Conservation (phyloP, 2,329 filamentous ascomycete genomes). For the Nemania abortiva region DNA sequence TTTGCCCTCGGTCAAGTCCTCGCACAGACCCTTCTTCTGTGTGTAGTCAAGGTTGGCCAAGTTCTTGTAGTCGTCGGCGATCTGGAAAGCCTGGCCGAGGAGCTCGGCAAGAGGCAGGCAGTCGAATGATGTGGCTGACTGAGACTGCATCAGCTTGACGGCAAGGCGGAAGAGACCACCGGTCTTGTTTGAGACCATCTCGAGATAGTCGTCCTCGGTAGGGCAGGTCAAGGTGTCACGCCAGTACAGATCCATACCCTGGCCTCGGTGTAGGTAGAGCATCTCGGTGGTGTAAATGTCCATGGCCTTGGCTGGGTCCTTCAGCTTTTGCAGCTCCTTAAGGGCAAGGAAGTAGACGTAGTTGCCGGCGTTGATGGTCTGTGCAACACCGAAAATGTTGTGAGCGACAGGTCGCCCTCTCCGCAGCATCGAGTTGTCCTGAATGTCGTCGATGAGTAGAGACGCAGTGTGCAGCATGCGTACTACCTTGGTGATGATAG, state of each 20-base stretch:
- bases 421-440: slow-evolving; percentile 82
- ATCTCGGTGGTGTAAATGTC: slow-evolving; percentile 85
- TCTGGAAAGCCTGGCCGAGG: slow-evolving; percentile 88
- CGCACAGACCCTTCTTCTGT: slow-evolving; percentile 91
- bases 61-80: slow-evolving; percentile 94
- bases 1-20: slow-evolving; percentile 96
- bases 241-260: slow-evolving; percentile 94
- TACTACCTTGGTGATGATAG: slow-evolving; percentile 82
- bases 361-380: slow-evolving; percentile 92
- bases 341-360: slow-evolving; percentile 88
- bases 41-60: slow-evolving; percentile 80
- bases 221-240: slow-evolving; percentile 86
- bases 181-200: slow-evolving; percentile 94
- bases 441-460: slow-evolving; percentile 87
- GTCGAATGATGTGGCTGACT: slow-evolving; percentile 68
- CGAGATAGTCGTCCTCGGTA: slow-evolving; percentile 87
- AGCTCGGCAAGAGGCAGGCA: slow-evolving; percentile 87
- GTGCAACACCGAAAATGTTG: slow-evolving; percentile 84
- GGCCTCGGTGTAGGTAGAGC: slow-evolving; percentile 86
- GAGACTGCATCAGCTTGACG: slow-evolving; percentile 89
- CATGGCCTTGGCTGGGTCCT: slow-evolving; percentile 72
- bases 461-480: slow-evolving; percentile 89
- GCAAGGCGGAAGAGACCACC: slow-evolving; percentile 86
- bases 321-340: slow-evolving; percentile 77
- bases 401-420: slow-evolving; percentile 86